Base-by-base conservation (phyloP, 352 stramenopile genomes). In the Phytophthora capsici region DNA sequence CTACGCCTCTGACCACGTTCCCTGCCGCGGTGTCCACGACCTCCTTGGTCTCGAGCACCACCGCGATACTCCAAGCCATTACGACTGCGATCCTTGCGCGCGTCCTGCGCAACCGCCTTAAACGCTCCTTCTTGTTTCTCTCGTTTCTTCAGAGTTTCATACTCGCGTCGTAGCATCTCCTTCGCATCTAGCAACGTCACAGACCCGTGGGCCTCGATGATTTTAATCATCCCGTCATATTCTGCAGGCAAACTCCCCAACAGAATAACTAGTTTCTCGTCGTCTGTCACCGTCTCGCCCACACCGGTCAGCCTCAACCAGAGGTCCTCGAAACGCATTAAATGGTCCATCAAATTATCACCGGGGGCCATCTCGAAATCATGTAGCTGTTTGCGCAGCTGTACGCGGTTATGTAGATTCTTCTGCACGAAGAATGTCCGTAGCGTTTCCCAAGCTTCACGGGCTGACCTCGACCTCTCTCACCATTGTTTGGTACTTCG, bases 381-480 rank as follows among this genome's bases (percentile, higher is more conserved):
- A 41, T 58, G 47, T 19, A 57, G 23, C 13, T 67, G 28, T 17
- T 51, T 56, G 5, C 59, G 19, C 8, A 67, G 40, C 32, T 67
- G 50, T 10, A 67, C 50, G 16, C 23, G 30, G 13, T 67, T 61
- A 14, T 61, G 43, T 6, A 67, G 4, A 12, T 44, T 53, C 20
- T 50, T 6, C 59, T 61, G 30, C 6, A 56, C 43, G 17, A 57
- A 55, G n/a, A 67, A 61, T 9, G 14, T 20, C 6, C 45, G 38
- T 6, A 62, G 23, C 10, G 26, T 53, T 13, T 59, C 47, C 58
- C 40, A 59, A n/a, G 58, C 38, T 20, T 65, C 55, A 0, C 1
- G 14, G 3, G 36, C 36, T 23, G 50, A 41, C 6, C 40, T 51
- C 4, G 50, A 4, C 7, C n/a, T 61, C 44, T 30, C 34, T 7